Conservation (phyloP, 2,329 filamentous ascomycete genomes). For the Fusarium tricinctum region DNA sequence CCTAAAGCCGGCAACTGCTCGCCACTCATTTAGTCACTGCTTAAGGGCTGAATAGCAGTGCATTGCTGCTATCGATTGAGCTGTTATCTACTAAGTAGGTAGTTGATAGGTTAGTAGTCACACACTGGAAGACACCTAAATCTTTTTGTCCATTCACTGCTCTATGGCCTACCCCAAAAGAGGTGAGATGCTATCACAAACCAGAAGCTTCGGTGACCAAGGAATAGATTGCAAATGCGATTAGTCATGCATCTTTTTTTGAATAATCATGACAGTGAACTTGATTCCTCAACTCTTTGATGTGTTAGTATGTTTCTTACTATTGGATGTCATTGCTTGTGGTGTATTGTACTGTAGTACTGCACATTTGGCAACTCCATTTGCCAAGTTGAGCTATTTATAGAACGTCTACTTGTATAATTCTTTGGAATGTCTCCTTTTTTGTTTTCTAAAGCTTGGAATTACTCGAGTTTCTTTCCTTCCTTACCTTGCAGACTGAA, state of each 20-base stretch:
- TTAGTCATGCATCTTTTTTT: conserved; percentile 33
- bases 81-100: conserved; percentile 7
- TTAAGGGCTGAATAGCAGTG: not conserved
- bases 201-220: conserved; percentile 43
- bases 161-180: not conserved
- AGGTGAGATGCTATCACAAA: conserved; percentile 23
- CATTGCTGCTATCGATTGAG: not conserved
- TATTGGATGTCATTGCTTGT: no score
- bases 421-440: not conserved
- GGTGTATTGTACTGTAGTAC: no score
- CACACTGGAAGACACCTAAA: conserved; percentile 1
- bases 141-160: conserved; percentile 17
- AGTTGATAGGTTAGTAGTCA: conserved; percentile 21
- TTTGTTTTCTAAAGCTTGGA: not conserved
- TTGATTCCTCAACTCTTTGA: not conserved
- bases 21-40: not conserved
- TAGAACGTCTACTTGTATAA: not conserved
- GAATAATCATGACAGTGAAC: not conserved
- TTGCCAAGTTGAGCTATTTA: conserved; percentile 19
- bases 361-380: no score
- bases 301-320: not conserved
- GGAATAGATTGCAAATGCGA: conserved; percentile 10
- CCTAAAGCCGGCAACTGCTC: conserved; percentile 1
- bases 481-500: conserved; percentile 19
- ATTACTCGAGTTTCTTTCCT: conserved; percentile 18